phyloP scores from a whole-genome alignment of 352 stramenopile species.

The Pythium diclinum region DNA sequence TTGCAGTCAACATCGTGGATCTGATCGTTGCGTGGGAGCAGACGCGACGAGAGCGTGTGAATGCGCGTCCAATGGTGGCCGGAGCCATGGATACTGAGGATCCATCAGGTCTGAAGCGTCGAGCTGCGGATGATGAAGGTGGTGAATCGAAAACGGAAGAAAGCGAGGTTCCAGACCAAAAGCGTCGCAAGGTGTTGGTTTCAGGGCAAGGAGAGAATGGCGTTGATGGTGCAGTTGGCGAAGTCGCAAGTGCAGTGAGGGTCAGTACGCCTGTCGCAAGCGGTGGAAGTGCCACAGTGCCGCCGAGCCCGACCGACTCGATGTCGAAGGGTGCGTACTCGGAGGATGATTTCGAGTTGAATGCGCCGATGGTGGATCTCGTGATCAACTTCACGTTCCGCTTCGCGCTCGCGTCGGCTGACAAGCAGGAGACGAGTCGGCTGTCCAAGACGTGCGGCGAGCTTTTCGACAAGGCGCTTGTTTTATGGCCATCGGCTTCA shows the following conservation, averaged over 20 bases:
- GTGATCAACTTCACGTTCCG: constrained; percentile 92
- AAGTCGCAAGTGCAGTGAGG: constrained; percentile 6
- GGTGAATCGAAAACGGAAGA: constrained; percentile 12
- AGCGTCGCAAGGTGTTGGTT: constrained; percentile 4
- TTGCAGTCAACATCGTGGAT: constrained; percentile 94
- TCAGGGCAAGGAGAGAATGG: background rate
- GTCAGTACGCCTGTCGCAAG: background rate
- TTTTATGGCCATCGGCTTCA: constrained; percentile 77
- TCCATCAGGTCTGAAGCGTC: constrained; percentile 12
- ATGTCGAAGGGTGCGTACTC: constrained; percentile 26
- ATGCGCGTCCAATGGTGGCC: constrained; percentile 12
- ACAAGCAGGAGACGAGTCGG: constrained; percentile 86
- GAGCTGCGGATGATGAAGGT: background rate
- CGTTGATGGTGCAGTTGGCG: background rate
- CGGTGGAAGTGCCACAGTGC: background rate
- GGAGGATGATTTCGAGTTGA: constrained; percentile 88
- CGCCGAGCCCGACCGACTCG: constrained; percentile 23
- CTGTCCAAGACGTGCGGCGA: constrained; percentile 87
- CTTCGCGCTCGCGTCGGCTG: constrained; percentile 83
- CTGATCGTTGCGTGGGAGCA: constrained; percentile 96
- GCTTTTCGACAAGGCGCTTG: constrained; percentile 84
- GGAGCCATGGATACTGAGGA: background rate
- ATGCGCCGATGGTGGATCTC: constrained; percentile 84
- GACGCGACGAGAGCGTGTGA: constrained; percentile 70
- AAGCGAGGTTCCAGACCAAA: constrained; percentile 13